Conservation (phyloP, 345 rosid species). For the Pelargonium nanum region DNA sequence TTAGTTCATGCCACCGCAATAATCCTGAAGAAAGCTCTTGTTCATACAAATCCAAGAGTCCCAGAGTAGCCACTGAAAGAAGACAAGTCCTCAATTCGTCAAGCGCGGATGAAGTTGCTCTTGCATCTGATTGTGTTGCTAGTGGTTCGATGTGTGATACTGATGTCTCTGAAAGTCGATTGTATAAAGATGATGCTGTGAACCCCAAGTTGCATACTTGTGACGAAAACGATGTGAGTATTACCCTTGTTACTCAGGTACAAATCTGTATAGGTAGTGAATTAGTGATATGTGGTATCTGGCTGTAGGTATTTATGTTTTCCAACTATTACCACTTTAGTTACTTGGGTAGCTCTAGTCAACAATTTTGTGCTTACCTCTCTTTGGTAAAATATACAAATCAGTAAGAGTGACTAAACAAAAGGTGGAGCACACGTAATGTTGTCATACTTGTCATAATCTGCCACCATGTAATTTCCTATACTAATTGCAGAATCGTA, state of each 20-base stretch:
- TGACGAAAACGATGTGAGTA: conserved; percentile 35
- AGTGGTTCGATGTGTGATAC: conserved; percentile 40
- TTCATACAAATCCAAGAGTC: conserved; percentile 40
- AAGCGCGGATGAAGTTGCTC: conserved; percentile 22
- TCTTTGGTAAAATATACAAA: neutral
- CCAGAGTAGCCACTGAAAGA: conserved; percentile 24
- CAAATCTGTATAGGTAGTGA: neutral
- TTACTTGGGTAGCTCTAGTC: neutral
- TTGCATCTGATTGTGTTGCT: conserved; percentile 28
- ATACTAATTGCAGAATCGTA: conserved; percentile 38
- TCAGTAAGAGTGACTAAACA: neutral
- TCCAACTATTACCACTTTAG: neutral
- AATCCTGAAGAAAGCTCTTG: conserved; percentile 62
- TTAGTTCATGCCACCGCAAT: conserved; percentile 27
- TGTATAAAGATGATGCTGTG: conserved; percentile 22
- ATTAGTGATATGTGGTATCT: neutral
- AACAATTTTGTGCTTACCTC: neutral
- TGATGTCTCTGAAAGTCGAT: conserved; percentile 30
- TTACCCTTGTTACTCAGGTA: neutral
- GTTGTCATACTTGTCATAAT: neutral
- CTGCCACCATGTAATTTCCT: conserved; percentile 5
- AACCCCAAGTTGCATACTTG: conserved; percentile 30
- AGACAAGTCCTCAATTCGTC: conserved; percentile 29
- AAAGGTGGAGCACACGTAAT: no score
- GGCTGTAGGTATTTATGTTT: no score